Evolutionary conservation across 345 rosid genomes (phyloP).

Genomic region (Bretschneidera sinensis): DNA sequence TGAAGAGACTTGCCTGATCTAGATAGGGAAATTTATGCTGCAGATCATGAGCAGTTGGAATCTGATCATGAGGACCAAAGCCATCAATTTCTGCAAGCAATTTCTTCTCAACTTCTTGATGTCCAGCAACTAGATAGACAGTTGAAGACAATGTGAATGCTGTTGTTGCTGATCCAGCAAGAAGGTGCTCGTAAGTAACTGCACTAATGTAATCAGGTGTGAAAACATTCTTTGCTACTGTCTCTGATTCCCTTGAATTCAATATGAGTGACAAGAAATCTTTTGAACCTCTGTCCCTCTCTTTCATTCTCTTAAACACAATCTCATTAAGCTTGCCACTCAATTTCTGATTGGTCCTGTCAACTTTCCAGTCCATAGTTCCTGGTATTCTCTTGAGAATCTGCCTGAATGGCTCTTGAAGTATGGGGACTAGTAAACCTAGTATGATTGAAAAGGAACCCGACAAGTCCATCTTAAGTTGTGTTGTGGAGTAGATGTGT

Average conservation of each 20-base stretch:
- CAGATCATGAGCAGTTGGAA: conserved; percentile 62
- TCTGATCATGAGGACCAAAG: conserved; percentile 48
- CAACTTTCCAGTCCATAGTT: conserved; percentile 82
- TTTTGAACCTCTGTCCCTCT: conserved; percentile 44
- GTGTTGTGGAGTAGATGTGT: conserved; percentile 86
- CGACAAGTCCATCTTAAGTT: conserved; percentile 87
- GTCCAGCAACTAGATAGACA: conserved; percentile 66
- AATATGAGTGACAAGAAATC: conserved; percentile 73
- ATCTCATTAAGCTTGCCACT: conserved; percentile 65
- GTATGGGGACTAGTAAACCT: conserved; percentile 66
- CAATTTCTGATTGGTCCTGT: conserved; percentile 48
- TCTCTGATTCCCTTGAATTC: conserved; percentile 61
- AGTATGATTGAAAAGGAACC: conserved; percentile 75
- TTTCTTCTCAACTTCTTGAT: conserved; percentile 66
- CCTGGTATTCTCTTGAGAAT: conserved; percentile 77
- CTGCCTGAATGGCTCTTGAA: conserved; percentile 87
- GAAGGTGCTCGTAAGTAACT: conserved; percentile 85
- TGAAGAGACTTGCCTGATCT: conserved; percentile 50
- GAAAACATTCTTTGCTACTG: conserved; percentile 41
- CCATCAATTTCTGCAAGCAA: conserved; percentile 67
- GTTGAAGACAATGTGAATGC: conserved; percentile 71
- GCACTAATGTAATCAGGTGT: conserved; percentile 74
- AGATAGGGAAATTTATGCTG: conserved; percentile 72
- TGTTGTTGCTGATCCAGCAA: conserved; percentile 91
- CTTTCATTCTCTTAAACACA: conserved; percentile 57